These are phyloP conservation scores for Leishmania tropica DNA, from an alignment of 208 protist species.

Conservation along the genomic window DNA sequence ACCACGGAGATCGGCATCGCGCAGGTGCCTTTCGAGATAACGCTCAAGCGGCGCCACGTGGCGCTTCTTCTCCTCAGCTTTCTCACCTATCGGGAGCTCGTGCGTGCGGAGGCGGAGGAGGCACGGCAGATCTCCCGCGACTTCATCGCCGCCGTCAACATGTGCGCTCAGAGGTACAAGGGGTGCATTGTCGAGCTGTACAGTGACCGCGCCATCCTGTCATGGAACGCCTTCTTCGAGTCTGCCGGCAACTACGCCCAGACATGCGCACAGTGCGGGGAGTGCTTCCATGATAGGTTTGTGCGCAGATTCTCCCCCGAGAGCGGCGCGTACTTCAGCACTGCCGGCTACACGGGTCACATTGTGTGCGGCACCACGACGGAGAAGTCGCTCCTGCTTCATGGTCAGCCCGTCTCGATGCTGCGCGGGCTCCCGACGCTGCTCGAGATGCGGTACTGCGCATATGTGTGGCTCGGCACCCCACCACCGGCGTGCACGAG, in stretches of 20 bases:
- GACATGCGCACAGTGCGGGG: slow-evolving; percentile 19
- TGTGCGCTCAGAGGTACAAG: slow-evolving; percentile 28
- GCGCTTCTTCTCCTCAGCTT: slow-evolving; percentile 11
- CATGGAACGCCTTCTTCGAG: slow-evolving; percentile 42
- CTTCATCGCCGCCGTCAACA: slow-evolving; percentile 42
- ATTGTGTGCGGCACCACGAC: slow-evolving; percentile 23
- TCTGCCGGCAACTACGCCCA: slow-evolving; percentile 8
- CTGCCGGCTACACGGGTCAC: slow-evolving; percentile 15
- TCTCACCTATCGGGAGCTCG: slow-evolving; percentile 6
- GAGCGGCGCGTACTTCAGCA: slow-evolving; percentile 20
- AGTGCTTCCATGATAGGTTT: slow-evolving; percentile 10
- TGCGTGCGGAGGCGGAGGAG: slow-evolving; percentile 4
- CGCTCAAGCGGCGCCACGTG: slow-evolving; percentile 12
- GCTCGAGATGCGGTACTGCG: slow-evolving; percentile 17
- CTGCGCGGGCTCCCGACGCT: slow-evolving; percentile 17
- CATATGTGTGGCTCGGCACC: slow-evolving; percentile 17
- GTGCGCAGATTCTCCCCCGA: background rate
- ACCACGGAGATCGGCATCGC: background rate
- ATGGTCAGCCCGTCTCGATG: slow-evolving; percentile 4
- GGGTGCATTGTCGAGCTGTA: slow-evolving; percentile 35
- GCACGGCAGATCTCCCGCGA: slow-evolving; percentile 19
- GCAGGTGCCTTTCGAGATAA: background rate
- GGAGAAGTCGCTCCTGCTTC: slow-evolving; percentile 14
- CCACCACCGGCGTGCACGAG: slow-evolving; percentile 1
- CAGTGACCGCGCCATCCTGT: slow-evolving; percentile 42